A percentile compares a stretch with the other conserved stretches of the same genome.
These are phyloP conservation scores for Malassezia equina DNA, from an alignment of 1,284 basidiomycete species.

Conservation along the genomic window DNA sequence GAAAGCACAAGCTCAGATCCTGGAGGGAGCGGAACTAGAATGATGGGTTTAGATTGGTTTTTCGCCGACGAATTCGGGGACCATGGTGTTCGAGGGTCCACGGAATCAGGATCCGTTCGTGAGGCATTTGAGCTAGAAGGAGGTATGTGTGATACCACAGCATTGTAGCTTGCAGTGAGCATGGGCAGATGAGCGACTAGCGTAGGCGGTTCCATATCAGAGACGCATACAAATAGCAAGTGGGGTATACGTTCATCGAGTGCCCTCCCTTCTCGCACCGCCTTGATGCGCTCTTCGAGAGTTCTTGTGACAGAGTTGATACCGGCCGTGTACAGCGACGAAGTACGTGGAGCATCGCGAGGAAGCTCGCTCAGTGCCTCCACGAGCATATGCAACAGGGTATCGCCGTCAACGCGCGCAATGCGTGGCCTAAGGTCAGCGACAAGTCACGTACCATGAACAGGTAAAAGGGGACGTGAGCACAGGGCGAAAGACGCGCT, in stretches of 20 bases:
- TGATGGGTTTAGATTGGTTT: background rate
- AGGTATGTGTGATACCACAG: background rate
- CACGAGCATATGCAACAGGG: slow-evolving; percentile 15
- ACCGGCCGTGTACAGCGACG: background rate
- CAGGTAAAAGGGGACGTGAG: slow-evolving; percentile 17
- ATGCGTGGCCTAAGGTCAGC: slow-evolving; percentile 9
- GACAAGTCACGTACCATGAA: slow-evolving; percentile 4
- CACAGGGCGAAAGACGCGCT: slow-evolving; percentile 17
- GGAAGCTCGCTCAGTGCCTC: slow-evolving; percentile 4
- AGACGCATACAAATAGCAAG: slow-evolving; percentile 14
- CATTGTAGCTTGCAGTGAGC: slow-evolving; percentile 17
- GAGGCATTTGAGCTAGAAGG: background rate
- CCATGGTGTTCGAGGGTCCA: background rate
- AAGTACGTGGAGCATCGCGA: background rate
- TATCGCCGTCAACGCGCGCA: slow-evolving; percentile 13
- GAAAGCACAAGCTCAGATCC: slow-evolving; percentile 17
- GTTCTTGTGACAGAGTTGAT: slow-evolving; percentile 12
- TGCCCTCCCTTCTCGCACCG: background rate
- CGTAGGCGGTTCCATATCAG: slow-evolving; percentile 10
- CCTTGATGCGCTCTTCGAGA: slow-evolving; percentile 6
- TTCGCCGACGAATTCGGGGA: background rate
- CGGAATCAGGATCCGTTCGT: background rate
- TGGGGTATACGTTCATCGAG: background rate
- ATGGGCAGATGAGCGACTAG: slow-evolving; percentile 18
- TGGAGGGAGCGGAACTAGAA: slow-evolving; percentile 12